Base-by-base conservation (phyloP, 2,329 filamentous ascomycete species). In the Plectosphaerella cucumerina region DNA sequence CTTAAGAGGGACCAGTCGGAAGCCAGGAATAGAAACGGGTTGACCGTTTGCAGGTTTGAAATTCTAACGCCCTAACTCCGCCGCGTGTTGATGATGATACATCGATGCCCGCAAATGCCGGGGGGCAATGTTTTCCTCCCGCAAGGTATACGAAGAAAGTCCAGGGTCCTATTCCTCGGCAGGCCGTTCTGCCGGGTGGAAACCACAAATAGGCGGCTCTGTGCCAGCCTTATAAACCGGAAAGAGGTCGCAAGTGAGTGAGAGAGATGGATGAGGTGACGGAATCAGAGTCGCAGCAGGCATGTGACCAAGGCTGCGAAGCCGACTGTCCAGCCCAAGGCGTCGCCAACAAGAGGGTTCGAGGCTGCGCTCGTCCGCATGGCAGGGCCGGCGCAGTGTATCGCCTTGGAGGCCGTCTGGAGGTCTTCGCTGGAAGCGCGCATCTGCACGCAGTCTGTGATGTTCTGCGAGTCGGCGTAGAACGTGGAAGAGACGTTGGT, bases 401-500 rank as follows among this genome's bases (percentile, higher is more conserved):
- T 18, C 10, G 39, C 20, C 10, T 18, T 42, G 5, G n/a, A 18
- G 5, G n/a, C 39, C 10, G 39, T 8, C n/a, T 42, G n/a, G 18
- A 42, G 15, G 5, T 42, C n/a, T 4, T 42, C 39, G 39, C 17
- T 18, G 3, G 39, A 18, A 12, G 39, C 39, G 10, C 17, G 10
- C 39, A 42, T 12, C 17, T 42, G 15, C n/a, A 48, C 23, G 15
- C 47, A 48, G 22, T 48, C 34, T 8, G 47, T 48, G n/a, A 48
- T 39, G 47, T 48, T 48, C 21, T 26, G 37, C 14, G 47, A 48
- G 34, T 48, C 47, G 47, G 47, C 47, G 15, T 33, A 48, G 22
- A 18, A 42, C 3, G 37, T 39, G 15, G 35, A 26, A 12, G 47
- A 48, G 11, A 48, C 37, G 22, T 48, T 48, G 21, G 37, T 37